Evolutionary conservation across 108 stramenopile species (phyloP).

Genomic region (Epipyxis sp.): DNA sequence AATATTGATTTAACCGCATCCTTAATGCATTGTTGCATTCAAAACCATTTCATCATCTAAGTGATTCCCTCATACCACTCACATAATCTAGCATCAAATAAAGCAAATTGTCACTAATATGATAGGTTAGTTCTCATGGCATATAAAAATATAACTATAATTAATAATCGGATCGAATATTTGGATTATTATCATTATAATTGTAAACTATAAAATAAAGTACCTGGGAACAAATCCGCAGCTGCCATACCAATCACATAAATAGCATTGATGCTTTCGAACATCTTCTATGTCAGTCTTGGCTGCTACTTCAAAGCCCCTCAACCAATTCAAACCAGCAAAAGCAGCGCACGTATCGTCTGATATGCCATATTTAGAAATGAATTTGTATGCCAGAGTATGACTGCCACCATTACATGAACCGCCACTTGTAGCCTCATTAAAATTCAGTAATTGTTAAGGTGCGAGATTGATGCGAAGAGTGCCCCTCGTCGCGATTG

Average conservation of each 20-base stretch:
- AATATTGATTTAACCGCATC: no score
- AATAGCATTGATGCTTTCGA: slow-evolving; percentile 11
- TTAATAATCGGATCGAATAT: no score
- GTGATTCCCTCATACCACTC: no score
- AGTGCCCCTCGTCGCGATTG: not conserved
- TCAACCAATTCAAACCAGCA: slow-evolving; percentile 13
- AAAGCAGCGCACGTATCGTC: slow-evolving; percentile 29
- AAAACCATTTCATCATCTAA: no score
- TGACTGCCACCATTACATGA: slow-evolving; percentile 76
- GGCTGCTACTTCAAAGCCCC: slow-evolving; percentile 34
- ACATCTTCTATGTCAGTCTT: slow-evolving; percentile 13
- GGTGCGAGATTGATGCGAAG: slow-evolving; percentile 20
- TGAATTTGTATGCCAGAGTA: slow-evolving; percentile 50
- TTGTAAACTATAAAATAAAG: no score
- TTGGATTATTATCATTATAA: no score
- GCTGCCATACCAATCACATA: slow-evolving; percentile 12
- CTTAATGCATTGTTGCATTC: no score
- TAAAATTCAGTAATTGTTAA: slow-evolving; percentile 21
- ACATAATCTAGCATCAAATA: no score
- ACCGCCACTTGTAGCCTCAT: slow-evolving; percentile 52
- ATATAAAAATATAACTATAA: no score
- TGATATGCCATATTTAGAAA: slow-evolving; percentile 31
- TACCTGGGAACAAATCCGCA: slow-evolving; percentile 11
- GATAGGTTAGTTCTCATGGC: no score
- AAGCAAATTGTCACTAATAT: no score